Evolutionary conservation across 2,329 filamentous ascomycete genomes (phyloP).

Genomic region (Fusarium sp.): DNA sequence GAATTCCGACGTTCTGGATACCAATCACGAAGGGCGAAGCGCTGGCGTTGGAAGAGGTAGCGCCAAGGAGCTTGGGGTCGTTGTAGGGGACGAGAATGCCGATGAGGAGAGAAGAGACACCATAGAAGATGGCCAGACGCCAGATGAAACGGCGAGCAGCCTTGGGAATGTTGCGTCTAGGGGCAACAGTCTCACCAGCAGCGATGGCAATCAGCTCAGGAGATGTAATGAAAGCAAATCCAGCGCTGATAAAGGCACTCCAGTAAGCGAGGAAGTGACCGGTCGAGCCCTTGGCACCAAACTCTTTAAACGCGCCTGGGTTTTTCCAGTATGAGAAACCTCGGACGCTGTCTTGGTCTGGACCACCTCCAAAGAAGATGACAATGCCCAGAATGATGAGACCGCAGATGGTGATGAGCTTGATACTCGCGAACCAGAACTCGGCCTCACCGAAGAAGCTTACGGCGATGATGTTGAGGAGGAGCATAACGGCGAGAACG

Average conservation of each 20-base stretch:
- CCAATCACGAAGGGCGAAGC: constrained; percentile 74
- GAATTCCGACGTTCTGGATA: constrained; percentile 73
- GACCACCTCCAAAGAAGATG: constrained; percentile 66
- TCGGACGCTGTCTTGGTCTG: constrained; percentile 56
- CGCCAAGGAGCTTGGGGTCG: constrained; percentile 64
- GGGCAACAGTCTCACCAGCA: constrained; percentile 47
- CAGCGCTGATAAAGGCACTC: constrained; percentile 66
- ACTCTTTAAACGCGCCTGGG: constrained; percentile 60
- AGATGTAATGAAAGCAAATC: constrained; percentile 49
- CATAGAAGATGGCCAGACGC: constrained; percentile 45
- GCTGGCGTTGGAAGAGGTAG: constrained; percentile 56
- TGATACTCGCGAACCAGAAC: constrained; percentile 70
- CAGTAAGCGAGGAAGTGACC: constrained; percentile 70
- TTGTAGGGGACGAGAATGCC: constrained; percentile 20
- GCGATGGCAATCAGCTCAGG: constrained; percentile 43
- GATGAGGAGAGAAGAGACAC: constrained; percentile 27
- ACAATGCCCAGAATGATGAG: constrained; percentile 60
- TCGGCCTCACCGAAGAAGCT: constrained; percentile 69
- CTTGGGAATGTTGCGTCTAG: constrained; percentile 45
- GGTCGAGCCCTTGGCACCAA: constrained; percentile 56
- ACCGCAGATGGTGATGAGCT: constrained; percentile 67
- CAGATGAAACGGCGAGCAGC: constrained; percentile 45
- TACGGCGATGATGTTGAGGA: constrained; percentile 68
- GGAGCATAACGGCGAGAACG: constrained; percentile 63
- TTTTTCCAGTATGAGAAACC: constrained; percentile 54